Percentiles rank a stretch among this genome's conserved stretches.
These are phyloP conservation scores for Barnettozyma salicaria DNA, from an alignment of 805 yeast species.

Conservation along the genomic window DNA sequence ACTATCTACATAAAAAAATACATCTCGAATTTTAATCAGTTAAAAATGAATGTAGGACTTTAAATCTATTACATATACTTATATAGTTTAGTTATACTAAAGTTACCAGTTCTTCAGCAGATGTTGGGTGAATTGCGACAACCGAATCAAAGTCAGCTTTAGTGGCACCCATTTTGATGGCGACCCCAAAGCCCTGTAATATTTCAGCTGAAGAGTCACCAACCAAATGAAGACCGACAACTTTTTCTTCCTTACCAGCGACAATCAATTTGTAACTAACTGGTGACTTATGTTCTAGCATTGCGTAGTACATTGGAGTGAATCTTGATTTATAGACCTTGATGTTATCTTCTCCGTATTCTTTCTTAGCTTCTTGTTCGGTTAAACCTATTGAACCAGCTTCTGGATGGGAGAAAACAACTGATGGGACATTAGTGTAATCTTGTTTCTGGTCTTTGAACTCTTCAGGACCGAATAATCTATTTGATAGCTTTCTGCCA, in stretches of 20 bases:
- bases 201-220: constrained; percentile 92
- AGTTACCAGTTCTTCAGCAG: constrained; percentile 97
- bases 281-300: constrained; percentile 73
- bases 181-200: constrained; percentile 97
- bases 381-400: constrained; percentile 90
- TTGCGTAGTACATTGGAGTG: constrained; percentile 89
- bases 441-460: constrained; percentile 77
- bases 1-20: constrained; percentile 8
- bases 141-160: constrained; percentile 90
- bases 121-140: constrained; percentile 98
- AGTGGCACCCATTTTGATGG: constrained; percentile 98
- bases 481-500: constrained; percentile 87
- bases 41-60: constrained; percentile 1
- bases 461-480: constrained; percentile 77
- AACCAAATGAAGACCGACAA: constrained; percentile 89
- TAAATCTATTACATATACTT: not conserved
- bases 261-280: constrained; percentile 80
- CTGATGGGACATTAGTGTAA: constrained; percentile 84
- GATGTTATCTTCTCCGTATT: constrained; percentile 75
- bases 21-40: constrained; percentile 10
- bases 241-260: constrained; percentile 80
- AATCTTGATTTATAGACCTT: constrained; percentile 80
- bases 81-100: constrained; percentile 23
- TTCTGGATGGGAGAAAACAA: constrained; percentile 97
- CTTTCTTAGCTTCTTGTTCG: constrained; percentile 67